Conservation (phyloP, 2,329 filamentous ascomycete species). For the Celoporthe dispersa region DNA sequence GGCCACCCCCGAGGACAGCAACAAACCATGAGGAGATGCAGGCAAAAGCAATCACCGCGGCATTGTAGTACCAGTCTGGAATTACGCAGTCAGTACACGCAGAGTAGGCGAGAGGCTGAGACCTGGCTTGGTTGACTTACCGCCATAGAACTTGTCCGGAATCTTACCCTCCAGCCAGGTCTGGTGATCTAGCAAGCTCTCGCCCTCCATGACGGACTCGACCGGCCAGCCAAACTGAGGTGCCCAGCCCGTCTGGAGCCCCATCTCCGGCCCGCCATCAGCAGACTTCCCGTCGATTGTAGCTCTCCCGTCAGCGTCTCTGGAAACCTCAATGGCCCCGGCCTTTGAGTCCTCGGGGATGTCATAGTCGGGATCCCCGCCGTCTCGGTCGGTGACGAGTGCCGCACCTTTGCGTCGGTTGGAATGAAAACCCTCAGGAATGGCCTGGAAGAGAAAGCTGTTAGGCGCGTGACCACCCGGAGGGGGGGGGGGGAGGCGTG, state of each 20-base stretch:
- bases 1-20: conserved; percentile 84
- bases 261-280: conserved; percentile 59
- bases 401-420: conserved; percentile 67
- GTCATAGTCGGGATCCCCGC: conserved; percentile 71
- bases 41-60: conserved; percentile 90
- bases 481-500: neutral
- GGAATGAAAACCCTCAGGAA: conserved; percentile 68
- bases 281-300: conserved; percentile 55
- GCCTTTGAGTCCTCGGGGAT: conserved; percentile 75
- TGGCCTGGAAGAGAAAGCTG: conserved; percentile 48
- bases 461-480: conserved; percentile 7
- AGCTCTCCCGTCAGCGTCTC: conserved; percentile 53
- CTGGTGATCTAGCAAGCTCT: conserved; percentile 82
- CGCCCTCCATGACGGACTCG: conserved; percentile 60
- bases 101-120: neutral
- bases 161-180: conserved; percentile 84
- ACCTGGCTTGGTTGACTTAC: conserved; percentile 48
- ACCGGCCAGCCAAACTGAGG: conserved; percentile 77
- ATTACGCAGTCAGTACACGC: conserved; percentile 6
- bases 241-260: conserved; percentile 78
- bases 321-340: conserved; percentile 63
- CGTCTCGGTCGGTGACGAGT: conserved; percentile 79
- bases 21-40: conserved; percentile 90
- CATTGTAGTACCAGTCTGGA: conserved; percentile 96
- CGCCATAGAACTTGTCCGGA: conserved; percentile 88